Conservation (phyloP, 2,329 filamentous ascomycete genomes). For the Fusarium falciforme region DNA sequence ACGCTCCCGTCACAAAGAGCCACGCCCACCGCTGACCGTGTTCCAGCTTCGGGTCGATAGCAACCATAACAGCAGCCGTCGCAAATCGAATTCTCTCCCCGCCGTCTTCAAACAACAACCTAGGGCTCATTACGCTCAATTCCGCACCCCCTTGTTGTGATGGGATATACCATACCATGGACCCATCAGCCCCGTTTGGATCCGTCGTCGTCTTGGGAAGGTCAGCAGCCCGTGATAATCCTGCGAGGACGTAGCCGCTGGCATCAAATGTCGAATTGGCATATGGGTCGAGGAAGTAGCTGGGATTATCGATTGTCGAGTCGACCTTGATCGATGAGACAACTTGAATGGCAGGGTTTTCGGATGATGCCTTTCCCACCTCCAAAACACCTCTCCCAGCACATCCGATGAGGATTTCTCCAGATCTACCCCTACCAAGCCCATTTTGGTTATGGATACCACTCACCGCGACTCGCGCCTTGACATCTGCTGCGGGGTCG, state of each 20-base stretch:
- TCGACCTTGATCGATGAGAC: slow-evolving; percentile 52
- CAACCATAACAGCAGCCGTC: slow-evolving; percentile 64
- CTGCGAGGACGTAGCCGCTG: slow-evolving; percentile 65
- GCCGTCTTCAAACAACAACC: slow-evolving; percentile 69
- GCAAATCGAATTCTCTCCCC: slow-evolving; percentile 60
- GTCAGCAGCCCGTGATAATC: slow-evolving; percentile 56
- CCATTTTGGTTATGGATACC: slow-evolving; percentile 68
- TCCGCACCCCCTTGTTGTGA: slow-evolving; percentile 9
- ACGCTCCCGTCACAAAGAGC: slow-evolving; percentile 66
- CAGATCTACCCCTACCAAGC: slow-evolving; percentile 56
- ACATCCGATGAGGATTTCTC: slow-evolving; percentile 58
- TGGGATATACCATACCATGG: slow-evolving; percentile 57
- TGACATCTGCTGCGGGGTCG: slow-evolving; percentile 37
- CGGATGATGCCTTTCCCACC: slow-evolving; percentile 47
- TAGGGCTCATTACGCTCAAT: slow-evolving; percentile 53
- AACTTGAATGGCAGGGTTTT: slow-evolving; percentile 44
- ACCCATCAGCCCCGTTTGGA: slow-evolving; percentile 53
- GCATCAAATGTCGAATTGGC: slow-evolving; percentile 55
- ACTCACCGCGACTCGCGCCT: slow-evolving; percentile 55
- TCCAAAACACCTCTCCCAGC: slow-evolving; percentile 60
- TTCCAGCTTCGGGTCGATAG: slow-evolving; percentile 59
- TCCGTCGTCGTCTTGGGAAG: slow-evolving; percentile 48
- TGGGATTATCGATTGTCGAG: slow-evolving; percentile 66
- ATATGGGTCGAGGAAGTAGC: slow-evolving; percentile 67
- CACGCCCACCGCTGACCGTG: slow-evolving; percentile 61